These are phyloP conservation scores for Epicoccum sorghinum DNA, from an alignment of 2,329 filamentous ascomycete genomes.

Conservation along the genomic window DNA sequence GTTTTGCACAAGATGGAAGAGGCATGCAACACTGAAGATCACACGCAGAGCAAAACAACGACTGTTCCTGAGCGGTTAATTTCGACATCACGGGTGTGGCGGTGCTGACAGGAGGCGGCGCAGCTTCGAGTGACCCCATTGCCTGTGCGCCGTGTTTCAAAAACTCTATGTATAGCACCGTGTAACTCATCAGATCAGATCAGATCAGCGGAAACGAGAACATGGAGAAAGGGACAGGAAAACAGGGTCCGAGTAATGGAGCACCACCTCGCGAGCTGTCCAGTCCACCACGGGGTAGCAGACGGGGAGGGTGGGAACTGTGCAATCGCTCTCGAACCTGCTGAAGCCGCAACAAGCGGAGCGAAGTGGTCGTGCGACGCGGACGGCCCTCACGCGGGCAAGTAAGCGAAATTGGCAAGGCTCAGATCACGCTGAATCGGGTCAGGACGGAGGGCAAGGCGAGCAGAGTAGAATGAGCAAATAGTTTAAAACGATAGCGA, in stretches of 20 bases:
- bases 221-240: slow-evolving; percentile 1
- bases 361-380: slow-evolving; percentile 5
- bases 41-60: background rate
- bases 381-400: slow-evolving; percentile 1
- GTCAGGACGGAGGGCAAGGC: slow-evolving; percentile 5
- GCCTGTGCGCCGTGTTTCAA: slow-evolving; percentile 3
- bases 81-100: slow-evolving; percentile 2
- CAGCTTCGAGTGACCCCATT: background rate
- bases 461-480: background rate
- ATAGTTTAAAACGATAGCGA: slow-evolving; percentile 14
- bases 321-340: background rate
- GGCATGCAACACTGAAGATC: slow-evolving; percentile 4
- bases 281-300: background rate
- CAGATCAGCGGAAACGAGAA: slow-evolving; percentile 1
- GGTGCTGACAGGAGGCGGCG: slow-evolving; percentile 11
- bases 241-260: slow-evolving; percentile 1
- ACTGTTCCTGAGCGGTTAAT: background rate
- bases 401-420: slow-evolving; percentile 16
- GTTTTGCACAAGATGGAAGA: background rate
- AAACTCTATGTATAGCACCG: slow-evolving; percentile 1
- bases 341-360: slow-evolving; percentile 1
- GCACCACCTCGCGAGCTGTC: background rate
- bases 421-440: slow-evolving; percentile 9
- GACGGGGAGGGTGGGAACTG: background rate
- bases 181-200: background rate